Evolutionary conservation across 768 basidiomycete genomes (phyloP).

Genomic region (Butyriboletus loyo): DNA sequence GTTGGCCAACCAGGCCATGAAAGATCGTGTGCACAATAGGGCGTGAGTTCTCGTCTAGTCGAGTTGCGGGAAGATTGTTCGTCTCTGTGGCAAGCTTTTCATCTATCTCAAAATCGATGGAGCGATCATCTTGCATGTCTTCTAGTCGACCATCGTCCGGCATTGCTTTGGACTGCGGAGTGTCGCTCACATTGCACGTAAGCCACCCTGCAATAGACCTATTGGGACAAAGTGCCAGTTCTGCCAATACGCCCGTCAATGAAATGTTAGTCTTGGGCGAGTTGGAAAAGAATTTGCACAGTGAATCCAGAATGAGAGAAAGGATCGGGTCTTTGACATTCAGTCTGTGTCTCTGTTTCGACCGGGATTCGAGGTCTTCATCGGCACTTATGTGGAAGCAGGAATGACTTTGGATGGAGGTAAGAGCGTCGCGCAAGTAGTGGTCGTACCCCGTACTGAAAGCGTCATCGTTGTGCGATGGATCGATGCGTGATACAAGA

Average conservation of each 20-base stretch:
- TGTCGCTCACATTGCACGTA: constrained; percentile 57
- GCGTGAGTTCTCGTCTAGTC: constrained; percentile 66
- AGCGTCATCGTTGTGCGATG: constrained; percentile 60
- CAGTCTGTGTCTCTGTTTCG: constrained; percentile 66
- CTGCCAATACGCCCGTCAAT: constrained; percentile 77
- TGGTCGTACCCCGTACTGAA: constrained; percentile 87
- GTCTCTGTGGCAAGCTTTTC: constrained; percentile 58
- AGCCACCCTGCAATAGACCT: constrained; percentile 89
- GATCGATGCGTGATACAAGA: constrained; percentile 75
- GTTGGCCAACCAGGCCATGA: constrained; percentile 73
- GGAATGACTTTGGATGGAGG: constrained; percentile 61
- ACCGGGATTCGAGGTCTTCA: constrained; percentile 35
- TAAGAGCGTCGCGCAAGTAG: constrained; percentile 74
- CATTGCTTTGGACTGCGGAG: constrained; percentile 10
- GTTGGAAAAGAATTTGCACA: constrained; percentile 82
- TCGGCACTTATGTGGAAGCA: constrained; percentile 51
- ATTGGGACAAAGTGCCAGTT: constrained; percentile 80
- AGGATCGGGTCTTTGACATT: constrained; percentile 77
- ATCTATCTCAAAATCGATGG: constrained; percentile 73
- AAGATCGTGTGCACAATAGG: constrained; percentile 82
- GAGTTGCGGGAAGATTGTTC: constrained; percentile 58
- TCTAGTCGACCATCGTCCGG: constrained; percentile 21
- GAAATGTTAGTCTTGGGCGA: constrained; percentile 85
- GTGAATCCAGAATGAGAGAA: constrained; percentile 61
- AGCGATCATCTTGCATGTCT: constrained; percentile 74